Evolutionary conservation across 2,329 filamentous ascomycete species (phyloP), one percentile per base, ranked within the genome.

Genomic region (Aspergillus glaucus): DNA sequence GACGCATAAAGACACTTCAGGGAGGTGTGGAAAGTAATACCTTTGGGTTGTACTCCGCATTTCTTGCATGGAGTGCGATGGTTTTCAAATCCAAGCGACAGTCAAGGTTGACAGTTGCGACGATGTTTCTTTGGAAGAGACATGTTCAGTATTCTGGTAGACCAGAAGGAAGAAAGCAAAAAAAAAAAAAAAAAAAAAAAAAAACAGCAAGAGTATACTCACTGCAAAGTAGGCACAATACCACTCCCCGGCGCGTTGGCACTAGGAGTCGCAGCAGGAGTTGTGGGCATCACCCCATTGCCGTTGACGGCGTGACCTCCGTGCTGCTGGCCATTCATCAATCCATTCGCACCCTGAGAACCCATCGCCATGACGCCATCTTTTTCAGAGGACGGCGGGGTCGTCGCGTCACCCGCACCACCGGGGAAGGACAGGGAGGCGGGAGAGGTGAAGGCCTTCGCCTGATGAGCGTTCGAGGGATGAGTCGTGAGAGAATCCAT

Each of bases 21-120:
- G 58, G 59, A 61, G 52, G 57, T 61, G 60, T 56, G 59, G 66
- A 66, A 63, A 51, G 45, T 64, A 75, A 74, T 88, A 92, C 88
- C 87, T 96, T 95, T 54, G 90, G 91, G 69, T 95, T 96, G 79
- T 96, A 96, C 79, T 97, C 93, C 56, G 93, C 93, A 71, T 97
- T 98, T 74, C 93, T 86, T 56, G 93, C 93, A 74, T 98, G 93
- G 69, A 97, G 81, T 62, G 93, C 93, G 70, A 98, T 97, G 62
- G 93, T 97, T 86, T 97, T 97, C 61, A 98, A 81, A 70, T 98
- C 93, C 75, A 97, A 78, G 62, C 92, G 91, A 76, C 92, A 96
- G 78, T 94, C 89, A 67, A 97, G 81, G 73, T 97, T 97, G 78
- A 97, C 93, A 61, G 93, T 98, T 60, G 93, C 92, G 73, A 97